phyloP scores from a whole-genome alignment of 805 yeast species.

The Saccharomycopsis sp. region DNA sequence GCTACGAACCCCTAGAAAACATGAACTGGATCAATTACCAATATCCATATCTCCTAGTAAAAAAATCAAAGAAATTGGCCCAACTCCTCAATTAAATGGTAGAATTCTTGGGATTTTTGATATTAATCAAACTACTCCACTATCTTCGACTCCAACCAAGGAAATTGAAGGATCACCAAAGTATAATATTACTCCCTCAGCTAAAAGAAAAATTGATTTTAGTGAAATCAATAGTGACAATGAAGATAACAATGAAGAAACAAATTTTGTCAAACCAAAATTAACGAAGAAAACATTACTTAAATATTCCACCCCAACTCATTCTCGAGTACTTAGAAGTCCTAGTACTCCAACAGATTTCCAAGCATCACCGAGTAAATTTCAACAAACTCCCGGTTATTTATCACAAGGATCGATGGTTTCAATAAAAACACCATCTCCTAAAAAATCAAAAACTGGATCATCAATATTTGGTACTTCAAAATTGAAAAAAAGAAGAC shows the following conservation, averaged over 20 bases:
- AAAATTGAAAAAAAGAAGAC: background rate
- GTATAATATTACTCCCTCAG: conserved; percentile 8
- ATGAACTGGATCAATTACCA: background rate
- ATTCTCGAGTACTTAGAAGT: background rate
- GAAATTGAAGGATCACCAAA: conserved; percentile 14
- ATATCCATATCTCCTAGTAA: conserved; percentile 1
- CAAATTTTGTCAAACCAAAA: background rate
- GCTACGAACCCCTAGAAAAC: conserved; percentile 9
- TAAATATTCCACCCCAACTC: conserved; percentile 10
- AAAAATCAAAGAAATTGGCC: conserved; percentile 8
- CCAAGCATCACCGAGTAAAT: background rate
- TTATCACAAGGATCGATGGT: conserved; percentile 9
- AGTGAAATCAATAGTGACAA: conserved; percentile 7
- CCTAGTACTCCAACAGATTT: conserved; percentile 2
- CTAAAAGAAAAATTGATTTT: conserved; percentile 7
- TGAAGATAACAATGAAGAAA: background rate
- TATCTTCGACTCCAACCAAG: conserved; percentile 7
- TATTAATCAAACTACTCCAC: background rate
- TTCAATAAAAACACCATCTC: too few species aligned
- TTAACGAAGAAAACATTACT: background rate
- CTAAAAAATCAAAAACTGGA: background rate
- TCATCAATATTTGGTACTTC: too few species aligned
- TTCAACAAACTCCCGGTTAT: conserved; percentile 10
- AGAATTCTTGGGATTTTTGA: conserved; percentile 16
- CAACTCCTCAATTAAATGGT: conserved; percentile 18